Evolutionary conservation across 163 green algal species (phyloP).

Genomic region (Volvox carteri): DNA sequence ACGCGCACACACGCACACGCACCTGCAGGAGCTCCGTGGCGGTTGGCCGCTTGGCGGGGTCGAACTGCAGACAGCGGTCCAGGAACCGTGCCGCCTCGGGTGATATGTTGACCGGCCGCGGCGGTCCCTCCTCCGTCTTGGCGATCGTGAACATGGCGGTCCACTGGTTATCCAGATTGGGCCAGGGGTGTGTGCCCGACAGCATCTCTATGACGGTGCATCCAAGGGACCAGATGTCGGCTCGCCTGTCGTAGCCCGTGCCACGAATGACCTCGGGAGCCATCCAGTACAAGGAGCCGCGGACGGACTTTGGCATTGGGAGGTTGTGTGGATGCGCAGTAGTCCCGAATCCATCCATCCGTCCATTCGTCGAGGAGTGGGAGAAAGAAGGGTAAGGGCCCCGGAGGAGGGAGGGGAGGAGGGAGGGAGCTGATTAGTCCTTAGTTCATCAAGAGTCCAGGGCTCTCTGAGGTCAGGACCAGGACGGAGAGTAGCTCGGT

Average conservation of each 20-base stretch:
- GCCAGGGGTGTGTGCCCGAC: slow-evolving; percentile 80
- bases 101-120: slow-evolving; percentile 62
- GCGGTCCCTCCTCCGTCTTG: slow-evolving; percentile 63
- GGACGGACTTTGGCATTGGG: slow-evolving; percentile 74
- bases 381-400: neutral
- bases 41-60: slow-evolving; percentile 32
- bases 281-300: slow-evolving; percentile 98
- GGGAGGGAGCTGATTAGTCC: neutral
- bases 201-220: slow-evolving; percentile 90
- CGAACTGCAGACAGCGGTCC: slow-evolving; percentile 71
- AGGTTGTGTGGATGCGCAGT: no score
- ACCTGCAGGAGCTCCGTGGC: slow-evolving; percentile 42
- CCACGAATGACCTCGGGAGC: slow-evolving; percentile 89
- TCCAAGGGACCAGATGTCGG: slow-evolving; percentile 87
- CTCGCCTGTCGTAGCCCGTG: slow-evolving; percentile 71
- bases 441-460: no score
- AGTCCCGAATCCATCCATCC: no score
- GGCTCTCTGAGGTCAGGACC: no score
- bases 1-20: neutral
- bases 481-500: no score
- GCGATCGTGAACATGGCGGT: slow-evolving; percentile 74
- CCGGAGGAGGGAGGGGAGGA: neutral
- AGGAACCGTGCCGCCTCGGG: slow-evolving; percentile 69
- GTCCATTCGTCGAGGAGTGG: no score
- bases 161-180: slow-evolving; percentile 68